Base-by-base conservation (phyloP, 306 rosid species). In the Quercus rubra region DNA sequence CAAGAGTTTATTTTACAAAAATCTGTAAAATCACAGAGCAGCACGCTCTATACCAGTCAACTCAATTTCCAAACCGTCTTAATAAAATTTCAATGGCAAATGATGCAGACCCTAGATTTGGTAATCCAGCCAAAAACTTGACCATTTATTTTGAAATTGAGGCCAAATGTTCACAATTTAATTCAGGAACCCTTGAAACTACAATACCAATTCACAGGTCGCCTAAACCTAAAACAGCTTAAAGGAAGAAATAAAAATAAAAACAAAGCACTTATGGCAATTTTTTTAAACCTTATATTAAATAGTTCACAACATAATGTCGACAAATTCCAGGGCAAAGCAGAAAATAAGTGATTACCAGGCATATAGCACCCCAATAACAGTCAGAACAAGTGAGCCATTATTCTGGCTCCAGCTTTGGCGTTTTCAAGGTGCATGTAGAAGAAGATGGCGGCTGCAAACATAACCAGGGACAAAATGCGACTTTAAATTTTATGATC, bases 321-420 rank as follows among this genome's bases (percentile, higher is more conserved):
- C 70, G 46, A 30, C 70, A 30, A n/a, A 46, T 55, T 78, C 3
- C 41, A 31, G 67, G 55, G 68, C 56, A 25, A 59, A 78, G 75
- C 56, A 69, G 57, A 55, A 77, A 68, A 49, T 31, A 64, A 64
- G 5, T 28, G 17, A 17, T 64, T 18, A 64, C 41, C 70, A 30
- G 70, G 46, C 20, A 30, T 30, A 64, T 1, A 6, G 18, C 70
- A 15, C 9, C 55, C 79, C 33, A n/a, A 25, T 25, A 15, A 4
- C 10, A 55, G 19, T 38, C 18, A 55, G 55, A 33, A 23, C 23
- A 23, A 52, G 23, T 30, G n/a, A 13, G 20, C 68, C 49, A 77
- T n/a, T 74, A 19, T 28, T 18, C 23, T 41, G 59, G 52, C 54
- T 78, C 71, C 61, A 12, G 82, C 77, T 78, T 78, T 61, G 72